These are phyloP conservation scores for Exophiala sp. DNA, from an alignment of 2,329 filamentous ascomycete genomes.

Conservation along the genomic window DNA sequence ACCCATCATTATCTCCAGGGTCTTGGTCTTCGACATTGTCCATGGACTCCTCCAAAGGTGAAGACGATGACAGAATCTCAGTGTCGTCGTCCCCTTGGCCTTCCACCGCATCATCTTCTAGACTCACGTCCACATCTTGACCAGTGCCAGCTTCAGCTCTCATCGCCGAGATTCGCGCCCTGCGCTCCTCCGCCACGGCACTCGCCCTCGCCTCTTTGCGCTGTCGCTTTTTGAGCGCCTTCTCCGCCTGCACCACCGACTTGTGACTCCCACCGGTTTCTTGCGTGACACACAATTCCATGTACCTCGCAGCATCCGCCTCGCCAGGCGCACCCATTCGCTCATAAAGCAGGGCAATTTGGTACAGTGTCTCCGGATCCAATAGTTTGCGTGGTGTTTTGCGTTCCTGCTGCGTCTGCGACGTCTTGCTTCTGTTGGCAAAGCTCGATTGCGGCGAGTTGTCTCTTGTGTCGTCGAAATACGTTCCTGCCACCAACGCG, in stretches of 20 bases:
- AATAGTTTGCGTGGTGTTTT: slow-evolving; percentile 52
- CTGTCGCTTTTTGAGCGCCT: slow-evolving; percentile 15
- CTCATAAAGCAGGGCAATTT: slow-evolving; percentile 89
- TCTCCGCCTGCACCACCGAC: slow-evolving; percentile 16
- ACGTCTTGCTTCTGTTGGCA: slow-evolving; percentile 13
- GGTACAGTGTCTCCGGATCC: slow-evolving; percentile 84
- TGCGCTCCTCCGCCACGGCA: slow-evolving; percentile 16
- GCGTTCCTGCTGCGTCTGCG: slow-evolving; percentile 3
- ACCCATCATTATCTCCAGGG: slow-evolving; percentile 40
- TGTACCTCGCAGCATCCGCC: slow-evolving; percentile 79
- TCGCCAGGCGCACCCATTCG: slow-evolving; percentile 65
- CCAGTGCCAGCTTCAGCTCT: slow-evolving; percentile 5
- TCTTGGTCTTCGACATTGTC: slow-evolving; percentile 38
- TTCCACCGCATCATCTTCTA: slow-evolving; percentile 30
- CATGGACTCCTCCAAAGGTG: slow-evolving; percentile 11
- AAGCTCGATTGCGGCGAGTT: slow-evolving; percentile 34
- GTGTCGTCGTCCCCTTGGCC: slow-evolving; percentile 39
- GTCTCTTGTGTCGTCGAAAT: slow-evolving; percentile 64
- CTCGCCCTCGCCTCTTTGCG: slow-evolving; percentile 15
- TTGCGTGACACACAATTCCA: slow-evolving; percentile 92
- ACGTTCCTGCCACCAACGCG: slow-evolving; percentile 80
- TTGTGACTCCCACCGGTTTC: slow-evolving; percentile 66
- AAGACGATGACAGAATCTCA: slow-evolving; percentile 23
- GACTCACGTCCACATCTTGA: slow-evolving; percentile 5
- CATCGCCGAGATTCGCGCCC: slow-evolving; percentile 6